Base-by-base conservation (phyloP, 305 asterid species). In the Solanum hybrid region DNA sequence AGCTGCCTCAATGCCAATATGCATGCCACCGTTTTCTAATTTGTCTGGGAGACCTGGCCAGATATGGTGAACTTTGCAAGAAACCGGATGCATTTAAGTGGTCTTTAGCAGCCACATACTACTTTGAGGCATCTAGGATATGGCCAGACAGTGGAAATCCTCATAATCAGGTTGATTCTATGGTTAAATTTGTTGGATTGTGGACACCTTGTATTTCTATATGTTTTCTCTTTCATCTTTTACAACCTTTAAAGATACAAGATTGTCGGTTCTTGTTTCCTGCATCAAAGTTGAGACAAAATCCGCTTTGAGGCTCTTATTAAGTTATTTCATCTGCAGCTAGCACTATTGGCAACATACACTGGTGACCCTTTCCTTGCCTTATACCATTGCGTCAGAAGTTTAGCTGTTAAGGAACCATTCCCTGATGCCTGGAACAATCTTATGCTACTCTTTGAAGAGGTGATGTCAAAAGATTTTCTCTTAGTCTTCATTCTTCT, bases 361-460 rank as follows among this genome's bases (percentile, higher is more conserved):
- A 92, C 91, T 42, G 97, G 94, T 6, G 98, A 97, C 92, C 42
- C 94, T 88, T 96, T 96, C 91, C 97, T 97, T 87, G 98, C 99
- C 45, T 91, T 97, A 88, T 97, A 97, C 91, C 99, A 97, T 87
- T 95, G 96, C 35, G 90, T 95, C 85, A 93, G 99, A 92, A 97
- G 99, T 94, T 93, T 95, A 91, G 96, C 96, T 6, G 96, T 94
- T 78, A 94, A 95, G 93, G 98, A 96, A 92, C 99, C 98, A 77
- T 97, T 97, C 85, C 99, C 98, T 69, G 98, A 97, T 90, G 97
- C 98, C 73, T 94, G 98, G 98, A 94, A 93, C 86, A 97, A 97
- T 89, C 96, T 97, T 89, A 90, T 93, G 93, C 87, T 95, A 84
- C 95, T 96, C 66, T 95, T 96, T 84, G 98, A 97, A 91, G 96